phyloP scores from a whole-genome alignment of 2,329 filamentous ascomycete species.

The Zasmidium citrigriseum region DNA sequence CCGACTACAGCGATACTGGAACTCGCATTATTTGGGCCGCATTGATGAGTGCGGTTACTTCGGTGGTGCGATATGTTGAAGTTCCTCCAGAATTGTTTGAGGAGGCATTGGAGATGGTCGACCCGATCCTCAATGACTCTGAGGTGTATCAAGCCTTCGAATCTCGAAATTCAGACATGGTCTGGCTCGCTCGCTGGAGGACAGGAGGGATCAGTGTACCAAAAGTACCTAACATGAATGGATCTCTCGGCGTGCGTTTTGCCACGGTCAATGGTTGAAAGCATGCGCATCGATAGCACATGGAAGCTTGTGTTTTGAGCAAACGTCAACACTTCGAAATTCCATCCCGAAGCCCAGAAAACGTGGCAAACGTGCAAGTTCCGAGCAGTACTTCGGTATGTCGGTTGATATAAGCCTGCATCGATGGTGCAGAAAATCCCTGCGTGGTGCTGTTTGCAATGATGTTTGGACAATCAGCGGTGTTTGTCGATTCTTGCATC shows the following conservation, averaged over 20 bases:
- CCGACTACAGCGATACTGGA: constrained; percentile 55
- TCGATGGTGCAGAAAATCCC: background rate
- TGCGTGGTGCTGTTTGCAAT: constrained; percentile 13
- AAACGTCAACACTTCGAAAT: background rate
- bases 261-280: background rate
- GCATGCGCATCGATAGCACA: background rate
- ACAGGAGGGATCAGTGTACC: constrained; percentile 14
- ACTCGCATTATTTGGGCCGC: constrained; percentile 66
- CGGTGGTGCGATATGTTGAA: constrained; percentile 63
- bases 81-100: constrained; percentile 72
- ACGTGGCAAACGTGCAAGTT: background rate
- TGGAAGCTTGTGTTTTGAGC: background rate
- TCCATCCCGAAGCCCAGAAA: background rate
- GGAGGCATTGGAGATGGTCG: constrained; percentile 65
- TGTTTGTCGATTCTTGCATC: constrained; percentile 13
- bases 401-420: background rate
- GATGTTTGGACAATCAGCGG: constrained; percentile 18
- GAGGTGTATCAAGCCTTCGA: constrained; percentile 62
- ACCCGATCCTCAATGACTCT: constrained; percentile 34
- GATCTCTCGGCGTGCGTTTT: background rate
- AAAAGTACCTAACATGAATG: background rate
- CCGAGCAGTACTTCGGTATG: background rate
- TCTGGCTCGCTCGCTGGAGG: constrained; percentile 65
- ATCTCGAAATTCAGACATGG: constrained; percentile 68
- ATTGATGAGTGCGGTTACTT: constrained; percentile 59